Conservation (phyloP, 495 filamentous ascomycete genomes). For the Annulohypoxylon maeteangense region DNA sequence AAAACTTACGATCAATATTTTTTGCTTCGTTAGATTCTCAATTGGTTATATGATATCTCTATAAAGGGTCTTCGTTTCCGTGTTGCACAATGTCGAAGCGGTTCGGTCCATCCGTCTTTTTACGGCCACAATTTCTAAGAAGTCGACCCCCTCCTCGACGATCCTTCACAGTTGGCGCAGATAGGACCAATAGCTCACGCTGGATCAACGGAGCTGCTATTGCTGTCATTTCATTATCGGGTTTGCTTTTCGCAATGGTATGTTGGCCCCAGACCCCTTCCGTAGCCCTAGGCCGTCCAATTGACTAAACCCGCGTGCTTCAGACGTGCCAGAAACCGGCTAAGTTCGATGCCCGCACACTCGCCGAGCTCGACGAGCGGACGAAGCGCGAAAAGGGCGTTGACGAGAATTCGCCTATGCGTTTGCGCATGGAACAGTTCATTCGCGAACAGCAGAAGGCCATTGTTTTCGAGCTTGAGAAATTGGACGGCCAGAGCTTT, state of each 20-base stretch:
- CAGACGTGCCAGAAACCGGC: constrained; percentile 54
- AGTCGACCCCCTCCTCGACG: constrained; percentile 33
- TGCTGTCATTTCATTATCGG: constrained; percentile 36
- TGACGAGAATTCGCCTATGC: constrained; percentile 86
- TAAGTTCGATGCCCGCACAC: constrained; percentile 61
- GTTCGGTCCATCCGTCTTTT: constrained; percentile 33
- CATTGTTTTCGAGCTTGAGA: constrained; percentile 82
- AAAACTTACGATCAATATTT: constrained; percentile 35
- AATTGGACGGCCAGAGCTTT: constrained; percentile 85
- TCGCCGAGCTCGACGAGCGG: constrained; percentile 76
- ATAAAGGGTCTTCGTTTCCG: constrained; percentile 19
- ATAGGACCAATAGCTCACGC: constrained; percentile 32
- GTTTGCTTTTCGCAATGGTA: constrained; percentile 46
- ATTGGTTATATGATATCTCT: constrained; percentile 7
- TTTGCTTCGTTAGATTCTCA: neutral
- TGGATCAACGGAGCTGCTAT: constrained; percentile 37
- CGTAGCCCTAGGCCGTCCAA: constrained; percentile 13
- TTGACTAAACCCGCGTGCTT: constrained; percentile 26
- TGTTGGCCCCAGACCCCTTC: neutral
- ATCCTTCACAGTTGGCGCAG: constrained; percentile 34
- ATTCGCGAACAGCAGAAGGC: constrained; percentile 90
- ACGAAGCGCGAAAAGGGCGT: constrained; percentile 73
- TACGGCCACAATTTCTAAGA: constrained; percentile 39
- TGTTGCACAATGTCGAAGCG: constrained; percentile 42
- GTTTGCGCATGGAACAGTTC: constrained; percentile 94